A percentile compares a stretch with the other conserved stretches of the same genome.
Evolutionary conservation across 805 yeast genomes (phyloP).

Genomic region (Tetrapisispora fleetii): DNA sequence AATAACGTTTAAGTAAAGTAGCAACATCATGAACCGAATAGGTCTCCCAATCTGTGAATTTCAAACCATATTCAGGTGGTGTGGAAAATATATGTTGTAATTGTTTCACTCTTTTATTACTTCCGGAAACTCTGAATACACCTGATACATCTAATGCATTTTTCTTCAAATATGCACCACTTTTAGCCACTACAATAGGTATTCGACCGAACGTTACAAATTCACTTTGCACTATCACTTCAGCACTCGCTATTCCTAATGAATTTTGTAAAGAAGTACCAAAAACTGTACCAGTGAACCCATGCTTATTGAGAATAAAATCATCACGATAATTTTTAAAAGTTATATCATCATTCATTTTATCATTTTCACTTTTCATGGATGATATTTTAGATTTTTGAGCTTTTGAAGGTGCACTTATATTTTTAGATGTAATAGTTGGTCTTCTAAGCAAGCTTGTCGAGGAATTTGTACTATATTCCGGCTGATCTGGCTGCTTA

Average conservation of each 20-base stretch:
- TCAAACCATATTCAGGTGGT: conserved; percentile 85
- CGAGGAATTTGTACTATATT: neutral
- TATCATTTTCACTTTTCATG: neutral
- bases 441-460: conserved; percentile 6
- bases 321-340: conserved; percentile 31
- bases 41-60: conserved; percentile 75
- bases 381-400: neutral
- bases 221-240: conserved; percentile 51
- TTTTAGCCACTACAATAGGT: conserved; percentile 91
- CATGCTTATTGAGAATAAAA: conserved; percentile 29
- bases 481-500: neutral
- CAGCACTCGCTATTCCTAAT: conserved; percentile 53
- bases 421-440: conserved; percentile 5
- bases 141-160: conserved; percentile 79
- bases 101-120: conserved; percentile 77
- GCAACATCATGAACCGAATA: conserved; percentile 97
- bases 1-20: conserved; percentile 71
- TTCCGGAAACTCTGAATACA: conserved; percentile 86
- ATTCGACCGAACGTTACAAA: conserved; percentile 75
- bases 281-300: conserved; percentile 46
- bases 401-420: neutral
- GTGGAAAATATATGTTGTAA: conserved; percentile 74
- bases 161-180: conserved; percentile 77
- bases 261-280: conserved; percentile 72
- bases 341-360: conserved; percentile 6